Evolutionary conservation across 306 rosid genomes (phyloP), one percentile per base, ranked within the genome.

Genomic region (Dalbergia cochinchinensis): DNA sequence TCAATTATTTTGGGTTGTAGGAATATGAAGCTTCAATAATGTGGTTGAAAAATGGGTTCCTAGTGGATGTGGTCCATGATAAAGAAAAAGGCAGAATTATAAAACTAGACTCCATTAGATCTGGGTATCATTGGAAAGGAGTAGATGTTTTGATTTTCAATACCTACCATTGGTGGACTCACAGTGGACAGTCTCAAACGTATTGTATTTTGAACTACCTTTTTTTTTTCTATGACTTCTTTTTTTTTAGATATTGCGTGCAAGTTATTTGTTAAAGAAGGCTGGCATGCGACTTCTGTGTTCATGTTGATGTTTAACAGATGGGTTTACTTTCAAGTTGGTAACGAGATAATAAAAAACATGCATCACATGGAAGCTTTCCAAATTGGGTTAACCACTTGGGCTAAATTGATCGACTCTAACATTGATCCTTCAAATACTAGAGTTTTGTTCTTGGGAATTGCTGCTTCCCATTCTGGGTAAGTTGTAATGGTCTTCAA

Each of bases 161-260:
- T 85, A 84, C 87, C 73, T 89, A 69, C 19, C 97, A 93, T 71
- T 91, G 96, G 97, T 93, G 96, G 97, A 84, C 82, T 41, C 96
- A 91, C 71, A 62, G 53, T 3, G 88, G 90, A 33, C 7, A 33
- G 0, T 45, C 70, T 80, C 80, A 66, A 73, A 76, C 85, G 96
- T 91, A 85, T 3, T 61, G 1, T 44, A 16, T 74, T 12, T 58
- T 55, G 9, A 73, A 55, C 70, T 66, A 33, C 48, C 12, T 18
- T 12, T 51, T 34, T 44, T 64, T 0, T 50, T 50, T 4, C 4
- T 11, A 4, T 11, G 1, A 4, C 34, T n/a, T 33, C 19, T 34
- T 67, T n/a, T n/a, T n/a, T n/a, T n/a, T n/a, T n/a, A n/a, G n/a
- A n/a, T n/a, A n/a, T 48, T 70, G 53, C 35, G 33, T 44, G 51